Evolutionary conservation across 257 asterid species (phyloP), one percentile per base, ranked within the genome.

Genomic region (Capsicum chinense): DNA sequence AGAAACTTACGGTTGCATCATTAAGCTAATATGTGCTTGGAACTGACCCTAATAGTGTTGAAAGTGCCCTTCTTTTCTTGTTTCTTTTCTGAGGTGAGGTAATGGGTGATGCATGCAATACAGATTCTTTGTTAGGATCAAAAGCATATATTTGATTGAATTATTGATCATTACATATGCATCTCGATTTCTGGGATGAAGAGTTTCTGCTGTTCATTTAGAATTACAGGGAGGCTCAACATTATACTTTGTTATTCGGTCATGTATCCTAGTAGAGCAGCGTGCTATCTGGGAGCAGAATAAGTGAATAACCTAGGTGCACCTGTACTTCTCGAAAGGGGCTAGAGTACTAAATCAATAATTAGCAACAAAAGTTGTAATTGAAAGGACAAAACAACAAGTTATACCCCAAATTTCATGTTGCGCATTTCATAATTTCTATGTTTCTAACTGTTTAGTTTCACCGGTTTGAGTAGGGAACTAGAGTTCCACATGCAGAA

Each of bases 211-310:
- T 48, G 59, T 48, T 47, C 37, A 21, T 47, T 47, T 47, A 71
- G 0, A 47, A 48, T 71, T 3, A 11, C 39, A 71, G 17, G 58
- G 80, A 73, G 80, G 80, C 39, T 73, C 6, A 10, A 10, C 79
- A n/a, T 44, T 69, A n/a, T 71, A 71, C 6, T 71, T 71, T 1
- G 79, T 71, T 47, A 71, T 71, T n/a, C n/a, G 79, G 37, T 71
- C 58, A 47, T 71, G 39, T 71, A 71, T 48, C 58, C 1, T 48
- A 48, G 59, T 48, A 21, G 62, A 12, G 60, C 60, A 50, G 60
- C n/a, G 26, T 14, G 17, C 60, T 48, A 19, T 11, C 58, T 48
- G 21, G 80, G n/a, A 64, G 44, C 19, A 74, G 19, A 19, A 6
- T 12, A 74, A 74, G 39, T 71, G 58, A 47, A 7, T 74, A 7